Evolutionary conservation across 1,139 yeast genomes (phyloP).

Genomic region (Wickerhamomyces sp.): DNA sequence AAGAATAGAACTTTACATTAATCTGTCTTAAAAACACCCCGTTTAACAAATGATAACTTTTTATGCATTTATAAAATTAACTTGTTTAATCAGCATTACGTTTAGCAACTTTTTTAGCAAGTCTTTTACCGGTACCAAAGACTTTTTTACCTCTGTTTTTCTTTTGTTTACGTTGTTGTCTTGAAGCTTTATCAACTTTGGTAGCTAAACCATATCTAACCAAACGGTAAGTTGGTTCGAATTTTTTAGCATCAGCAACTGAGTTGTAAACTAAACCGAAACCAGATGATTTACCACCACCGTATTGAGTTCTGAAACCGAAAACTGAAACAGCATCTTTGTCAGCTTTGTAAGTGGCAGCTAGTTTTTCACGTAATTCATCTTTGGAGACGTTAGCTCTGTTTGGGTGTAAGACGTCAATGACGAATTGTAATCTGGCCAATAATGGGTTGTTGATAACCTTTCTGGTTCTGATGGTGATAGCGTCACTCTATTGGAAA

Average conservation of each 20-base stretch:
- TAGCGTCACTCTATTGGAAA: conserved; percentile 64
- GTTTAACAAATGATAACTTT: conserved; percentile 42
- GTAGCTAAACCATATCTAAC: conserved; percentile 98
- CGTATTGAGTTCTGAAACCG: conserved; percentile 99
- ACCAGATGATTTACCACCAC: conserved; percentile 99
- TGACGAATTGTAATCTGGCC: conserved; percentile 99
- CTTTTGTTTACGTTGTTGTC: conserved; percentile 99
- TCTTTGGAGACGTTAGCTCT: conserved; percentile 99
- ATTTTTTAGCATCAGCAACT: conserved; percentile 95
- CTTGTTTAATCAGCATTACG: conserved; percentile 38
- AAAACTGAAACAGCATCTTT: conserved; percentile 98
- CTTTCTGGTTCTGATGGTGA: conserved; percentile 99
- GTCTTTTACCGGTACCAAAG: conserved; percentile 96
- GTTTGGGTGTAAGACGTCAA: conserved; percentile 99
- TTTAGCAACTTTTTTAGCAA: conserved; percentile 84
- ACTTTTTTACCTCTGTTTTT: conserved; percentile 99
- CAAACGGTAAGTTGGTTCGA: conserved; percentile 99
- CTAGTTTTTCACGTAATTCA: conserved; percentile 97
- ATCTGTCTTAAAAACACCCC: conserved; percentile 35
- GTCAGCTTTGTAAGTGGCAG: conserved; percentile 96
- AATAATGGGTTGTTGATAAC: conserved; percentile 99
- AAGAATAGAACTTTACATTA: neutral
- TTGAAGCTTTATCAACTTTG: conserved; percentile 94
- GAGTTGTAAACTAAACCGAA: conserved; percentile 99
- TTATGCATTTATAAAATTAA: neutral